phyloP scores from a whole-genome alignment of 768 basidiomycete species.

The Panaeolus papilionaceus region DNA sequence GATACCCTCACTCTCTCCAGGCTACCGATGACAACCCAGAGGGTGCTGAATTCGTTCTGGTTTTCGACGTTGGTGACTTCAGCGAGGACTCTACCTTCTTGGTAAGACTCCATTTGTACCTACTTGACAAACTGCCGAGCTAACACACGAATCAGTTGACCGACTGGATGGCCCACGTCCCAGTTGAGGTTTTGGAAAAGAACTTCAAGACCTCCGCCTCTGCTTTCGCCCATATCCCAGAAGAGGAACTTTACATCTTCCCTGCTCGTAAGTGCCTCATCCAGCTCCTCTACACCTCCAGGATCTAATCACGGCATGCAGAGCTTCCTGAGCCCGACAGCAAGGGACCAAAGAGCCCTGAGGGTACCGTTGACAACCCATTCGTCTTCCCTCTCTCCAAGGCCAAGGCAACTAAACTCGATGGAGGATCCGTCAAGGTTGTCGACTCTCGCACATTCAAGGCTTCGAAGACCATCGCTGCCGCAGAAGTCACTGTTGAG shows the following conservation, averaged over 20 bases:
- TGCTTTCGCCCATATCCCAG: slow-evolving; percentile 60
- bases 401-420: slow-evolving; percentile 45
- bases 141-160: slow-evolving; percentile 50
- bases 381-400: slow-evolving; percentile 61
- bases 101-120: slow-evolving; percentile 18
- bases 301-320: background rate
- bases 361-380: slow-evolving; percentile 45
- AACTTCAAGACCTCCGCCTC: slow-evolving; percentile 50
- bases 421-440: slow-evolving; percentile 67
- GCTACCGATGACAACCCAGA: slow-evolving; percentile 53
- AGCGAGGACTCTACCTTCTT: slow-evolving; percentile 56
- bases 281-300: background rate
- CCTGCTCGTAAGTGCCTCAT: slow-evolving; percentile 31
- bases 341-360: slow-evolving; percentile 49
- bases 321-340: slow-evolving; percentile 30
- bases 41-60: slow-evolving; percentile 59
- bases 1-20: slow-evolving; percentile 62
- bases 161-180: slow-evolving; percentile 69
- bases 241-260: slow-evolving; percentile 59
- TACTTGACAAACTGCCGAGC: background rate
- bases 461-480: slow-evolving; percentile 56
- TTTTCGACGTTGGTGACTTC: slow-evolving; percentile 47
- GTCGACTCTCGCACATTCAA: slow-evolving; percentile 62
- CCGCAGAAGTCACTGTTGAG: slow-evolving; percentile 62
- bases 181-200: slow-evolving; percentile 56